Evolutionary conservation across 179 eudicot genomes (phyloP).

Genomic region (Monotropa hypopitys): DNA sequence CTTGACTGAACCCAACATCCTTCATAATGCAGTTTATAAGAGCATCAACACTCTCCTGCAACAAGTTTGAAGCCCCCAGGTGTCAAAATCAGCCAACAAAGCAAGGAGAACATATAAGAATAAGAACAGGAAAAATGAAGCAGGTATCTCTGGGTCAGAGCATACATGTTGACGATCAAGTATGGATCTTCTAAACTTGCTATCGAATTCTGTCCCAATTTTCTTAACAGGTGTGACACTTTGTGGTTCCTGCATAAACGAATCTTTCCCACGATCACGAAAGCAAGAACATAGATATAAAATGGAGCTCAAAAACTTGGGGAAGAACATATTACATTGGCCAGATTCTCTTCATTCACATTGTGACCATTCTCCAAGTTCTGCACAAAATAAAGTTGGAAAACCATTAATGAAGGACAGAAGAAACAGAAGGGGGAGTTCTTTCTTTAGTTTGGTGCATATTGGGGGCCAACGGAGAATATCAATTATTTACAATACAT

Average conservation of each 20-base stretch:
- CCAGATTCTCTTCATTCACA: conserved; percentile 9
- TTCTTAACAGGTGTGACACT: conserved; percentile 33
- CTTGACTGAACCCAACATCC: conserved; percentile 65
- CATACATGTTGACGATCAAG: conserved; percentile 74
- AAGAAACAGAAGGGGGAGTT: conserved; percentile 15
- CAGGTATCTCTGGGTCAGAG: neutral
- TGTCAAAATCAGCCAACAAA: conserved; percentile 6
- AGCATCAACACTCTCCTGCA: conserved; percentile 68
- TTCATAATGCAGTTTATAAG: conserved; percentile 76
- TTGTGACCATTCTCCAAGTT: conserved; percentile 31
- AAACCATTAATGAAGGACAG: neutral
- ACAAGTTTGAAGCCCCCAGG: conserved; percentile 34
- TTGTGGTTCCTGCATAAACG: conserved; percentile 38
- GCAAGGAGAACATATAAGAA: neutral
- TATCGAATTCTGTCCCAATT: conserved; percentile 40
- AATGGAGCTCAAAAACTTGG: neutral
- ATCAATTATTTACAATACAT: neutral
- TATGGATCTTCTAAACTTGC: conserved; percentile 59
- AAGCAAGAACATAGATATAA: neutral
- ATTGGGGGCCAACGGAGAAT: neutral
- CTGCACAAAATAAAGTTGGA: conserved; percentile 17
- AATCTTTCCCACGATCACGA: neutral
- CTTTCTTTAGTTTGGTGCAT: neutral
- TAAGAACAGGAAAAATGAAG: neutral
- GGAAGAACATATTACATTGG: neutral